Base-by-base conservation (phyloP, 164 flowering plant species). In the Cinnamomum chago region DNA sequence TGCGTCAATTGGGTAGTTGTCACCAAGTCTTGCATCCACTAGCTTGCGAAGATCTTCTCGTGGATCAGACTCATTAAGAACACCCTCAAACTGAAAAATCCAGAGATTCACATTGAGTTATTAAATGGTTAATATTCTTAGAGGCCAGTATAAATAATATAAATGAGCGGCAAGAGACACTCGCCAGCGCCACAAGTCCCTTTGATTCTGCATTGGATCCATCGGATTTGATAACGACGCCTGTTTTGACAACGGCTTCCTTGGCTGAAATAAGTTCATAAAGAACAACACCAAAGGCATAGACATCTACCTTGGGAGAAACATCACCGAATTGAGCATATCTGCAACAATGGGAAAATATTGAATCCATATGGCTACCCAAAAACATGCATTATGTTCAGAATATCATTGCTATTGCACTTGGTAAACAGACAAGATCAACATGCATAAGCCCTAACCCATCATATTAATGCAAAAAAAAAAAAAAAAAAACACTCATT, bases 271-370 rank as follows among this genome's bases (percentile, higher is more conserved):
- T 89, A 58, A 92, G 87, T 77, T 94, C 96, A 74, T 86, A 92
- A 18, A 92, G 89, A 50, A 94, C 97, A 72, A 94, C 98, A 4
- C 98, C 98, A 76, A 94, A 94, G 69, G 98, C 98, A 83, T 83
- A 94, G 18, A 94, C 97, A 83, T 94, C 98, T 52, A 90, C 78
- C 82, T 91, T 94, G n/a, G 98, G 88, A 50, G 97, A 89, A 66
- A 91, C 90, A 72, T 88, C 94, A 51, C 98, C 97, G 75, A 84
- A 90, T 70, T 85, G 92, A 62, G 97, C 97, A 82, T 94, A 94
- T 78, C 98, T 94, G 82, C 80, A 84, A 40, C 58, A 52, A 67
- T 28, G 5, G 23, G n/a, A 52, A 70, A 12, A 62, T 14, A 58
- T 40, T 5, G 30, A 18, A 52, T 65, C 17, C 22, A 62, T 50